phyloP scores from a whole-genome alignment of 768 basidiomycete species.

The Russula sp. region DNA sequence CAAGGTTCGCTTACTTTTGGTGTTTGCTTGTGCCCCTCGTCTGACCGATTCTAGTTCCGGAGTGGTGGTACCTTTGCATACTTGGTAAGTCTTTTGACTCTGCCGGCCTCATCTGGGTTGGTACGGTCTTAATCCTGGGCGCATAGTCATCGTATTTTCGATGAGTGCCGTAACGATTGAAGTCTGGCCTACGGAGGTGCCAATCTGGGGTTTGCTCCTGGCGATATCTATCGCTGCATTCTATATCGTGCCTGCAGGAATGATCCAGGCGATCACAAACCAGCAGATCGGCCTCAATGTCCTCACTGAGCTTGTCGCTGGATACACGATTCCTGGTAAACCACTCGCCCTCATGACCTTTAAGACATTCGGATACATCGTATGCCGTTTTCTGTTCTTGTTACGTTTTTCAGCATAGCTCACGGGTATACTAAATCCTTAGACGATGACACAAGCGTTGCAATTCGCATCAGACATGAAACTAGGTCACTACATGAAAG shows the following conservation, averaged over 20 bases:
- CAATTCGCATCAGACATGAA: slow-evolving; percentile 73
- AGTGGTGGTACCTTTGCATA: slow-evolving; percentile 44
- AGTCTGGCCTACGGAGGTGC: slow-evolving; percentile 59
- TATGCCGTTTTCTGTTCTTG: not conserved
- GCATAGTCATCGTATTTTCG: slow-evolving; percentile 52
- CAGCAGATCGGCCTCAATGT: slow-evolving; percentile 65
- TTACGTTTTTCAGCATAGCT: not conserved
- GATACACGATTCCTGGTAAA: slow-evolving; percentile 50
- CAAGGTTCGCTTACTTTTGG: slow-evolving; percentile 10
- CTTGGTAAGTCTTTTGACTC: slow-evolving; percentile 27
- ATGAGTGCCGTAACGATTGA: slow-evolving; percentile 53
- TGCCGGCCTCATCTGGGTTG: not conserved
- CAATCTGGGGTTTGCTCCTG: slow-evolving; percentile 58
- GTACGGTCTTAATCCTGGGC: slow-evolving; percentile 26
- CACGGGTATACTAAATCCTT: not conserved
- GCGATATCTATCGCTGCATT: slow-evolving; percentile 42
- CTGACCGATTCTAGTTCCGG: slow-evolving; percentile 32
- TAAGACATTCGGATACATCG: slow-evolving; percentile 37
- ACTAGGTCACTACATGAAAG: slow-evolving; percentile 67
- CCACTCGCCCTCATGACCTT: slow-evolving; percentile 78
- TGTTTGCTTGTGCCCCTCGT: not conserved
- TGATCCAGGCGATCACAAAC: slow-evolving; percentile 79
- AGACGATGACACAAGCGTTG: slow-evolving; percentile 41
- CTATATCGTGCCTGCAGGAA: slow-evolving; percentile 73
- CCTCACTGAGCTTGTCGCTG: slow-evolving; percentile 67